Evolutionary conservation across 768 basidiomycete genomes (phyloP), one percentile per base, ranked within the genome.

Genomic region (Suillus lakei): DNA sequence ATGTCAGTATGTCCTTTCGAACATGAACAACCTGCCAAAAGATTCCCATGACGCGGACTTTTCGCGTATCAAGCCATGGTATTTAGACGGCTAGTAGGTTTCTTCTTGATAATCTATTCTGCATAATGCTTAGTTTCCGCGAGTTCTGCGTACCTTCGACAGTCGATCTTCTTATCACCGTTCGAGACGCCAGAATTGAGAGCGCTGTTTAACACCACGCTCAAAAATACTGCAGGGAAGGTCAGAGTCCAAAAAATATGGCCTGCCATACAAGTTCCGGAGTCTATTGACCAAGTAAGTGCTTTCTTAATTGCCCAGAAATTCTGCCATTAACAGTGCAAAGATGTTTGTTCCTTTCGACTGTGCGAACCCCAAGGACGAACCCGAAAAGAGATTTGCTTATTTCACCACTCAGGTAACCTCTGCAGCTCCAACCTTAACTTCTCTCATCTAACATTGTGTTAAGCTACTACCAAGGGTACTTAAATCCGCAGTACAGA

Each of bases 41-140:
- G 93, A 96, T 71, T 94, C 96, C 2, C 96, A 91, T 69, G 92
- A 96, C 66, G 88, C 92, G 28, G 98, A 99, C 77, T 98, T 99
- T 79, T 97, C 96, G 12, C 88, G 98, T 13, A 92, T 99, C 71
- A 99, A 98, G 78, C 93, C 95, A 1, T 99, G 98, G 98, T 98
- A 96, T 76, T 85, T 99, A 13, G 97, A 99, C 70, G 92, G 91
- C 74, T 87, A 95, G 96, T 98, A 78, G 73, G 93, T 80, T 12
- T 53, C n/a, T 59, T 66, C 66, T 15, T 41, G 23, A 44, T 28
- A 18, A 34, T 48, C 9, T 16, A 55, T 69, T 34, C 61, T 28
- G 10, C 23, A 46, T 30, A 30, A 34, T 58, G 32, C 28, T 46
- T 55, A 16, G 26, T 60, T 21, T 43, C 21, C 12, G 16, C 26